These are phyloP conservation scores for Fusarium anguioides DNA, from an alignment of 2,329 filamentous ascomycete species.

Conservation along the genomic window DNA sequence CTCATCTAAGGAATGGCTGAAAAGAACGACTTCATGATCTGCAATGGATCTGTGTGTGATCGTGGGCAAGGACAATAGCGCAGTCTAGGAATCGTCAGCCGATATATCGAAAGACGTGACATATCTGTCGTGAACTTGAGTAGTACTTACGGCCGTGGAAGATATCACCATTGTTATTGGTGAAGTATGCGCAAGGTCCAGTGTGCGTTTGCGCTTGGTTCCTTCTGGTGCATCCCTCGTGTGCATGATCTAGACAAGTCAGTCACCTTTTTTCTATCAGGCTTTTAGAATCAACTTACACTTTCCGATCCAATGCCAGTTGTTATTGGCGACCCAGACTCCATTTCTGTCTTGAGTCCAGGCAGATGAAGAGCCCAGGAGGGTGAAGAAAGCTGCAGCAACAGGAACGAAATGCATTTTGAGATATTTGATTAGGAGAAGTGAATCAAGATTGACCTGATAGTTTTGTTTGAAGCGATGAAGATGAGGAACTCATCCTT, in stretches of 20 bases:
- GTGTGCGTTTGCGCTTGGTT: neutral
- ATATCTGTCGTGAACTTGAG: neutral
- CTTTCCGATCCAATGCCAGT: slow-evolving; percentile 14
- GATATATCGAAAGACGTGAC: neutral
- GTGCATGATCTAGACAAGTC: neutral
- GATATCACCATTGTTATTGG: neutral
- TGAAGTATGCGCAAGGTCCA: slow-evolving; percentile 7
- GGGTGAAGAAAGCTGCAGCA: neutral
- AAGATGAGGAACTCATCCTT: no score
- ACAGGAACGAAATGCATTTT: slow-evolving; percentile 9
- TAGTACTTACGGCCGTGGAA: slow-evolving; percentile 12
- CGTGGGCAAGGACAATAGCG: neutral
- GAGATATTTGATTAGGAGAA: neutral
- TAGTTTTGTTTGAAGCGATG: no score
- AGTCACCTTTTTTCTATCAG: neutral
- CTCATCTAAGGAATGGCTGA: no score
- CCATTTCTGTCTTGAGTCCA: slow-evolving; percentile 11
- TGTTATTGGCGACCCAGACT: slow-evolving; percentile 19
- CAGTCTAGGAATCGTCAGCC: slow-evolving; percentile 2
- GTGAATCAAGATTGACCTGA: no score
- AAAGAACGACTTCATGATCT: no score
- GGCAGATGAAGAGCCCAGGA: neutral
- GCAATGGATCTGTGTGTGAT: neutral
- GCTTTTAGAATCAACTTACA: neutral
- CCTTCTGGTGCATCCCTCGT: slow-evolving; percentile 6